A percentile compares a stretch with the other conserved stretches of the same genome.
Evolutionary conservation across 306 rosid genomes (phyloP).

Genomic region (Fragaria iinumae): DNA sequence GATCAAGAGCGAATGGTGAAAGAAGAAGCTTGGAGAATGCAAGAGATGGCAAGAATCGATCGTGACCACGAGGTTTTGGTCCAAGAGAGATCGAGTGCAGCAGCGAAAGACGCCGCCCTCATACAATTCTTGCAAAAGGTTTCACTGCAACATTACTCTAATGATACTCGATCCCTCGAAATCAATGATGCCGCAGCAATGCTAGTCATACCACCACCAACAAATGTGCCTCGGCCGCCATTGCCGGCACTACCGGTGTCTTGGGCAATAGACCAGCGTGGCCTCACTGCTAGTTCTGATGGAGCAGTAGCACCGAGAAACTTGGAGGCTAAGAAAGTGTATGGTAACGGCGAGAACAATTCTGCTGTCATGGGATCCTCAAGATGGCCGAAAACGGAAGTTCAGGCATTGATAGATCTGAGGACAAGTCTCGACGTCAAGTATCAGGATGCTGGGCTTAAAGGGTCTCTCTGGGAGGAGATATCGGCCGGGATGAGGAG

Average conservation of each 20-base stretch:
- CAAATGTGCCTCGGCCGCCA: not conserved
- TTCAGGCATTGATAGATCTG: conserved; percentile 58
- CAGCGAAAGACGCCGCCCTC: conserved; percentile 70
- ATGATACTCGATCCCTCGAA: not conserved
- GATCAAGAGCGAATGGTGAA: conserved; percentile 56
- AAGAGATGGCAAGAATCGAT: conserved; percentile 62
- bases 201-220: not conserved
- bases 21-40: conserved; percentile 68
- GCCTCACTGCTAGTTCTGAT: not conserved
- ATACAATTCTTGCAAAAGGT: conserved; percentile 59
- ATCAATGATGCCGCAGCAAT: not conserved
- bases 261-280: not conserved
- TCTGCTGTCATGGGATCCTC: conserved; percentile 15
- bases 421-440: conserved; percentile 56
- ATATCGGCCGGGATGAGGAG: conserved; percentile 72
- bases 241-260: not conserved
- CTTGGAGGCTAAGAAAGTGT: conserved; percentile 15
- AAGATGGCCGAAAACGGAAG: conserved; percentile 81
- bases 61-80: conserved; percentile 58
- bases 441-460: conserved; percentile 75
- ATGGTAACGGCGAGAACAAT: conserved; percentile 15
- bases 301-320: not conserved
- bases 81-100: conserved; percentile 66
- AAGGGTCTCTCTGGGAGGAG: conserved; percentile 88
- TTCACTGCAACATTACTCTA: conserved; percentile 14